phyloP scores from a whole-genome alignment of 768 basidiomycete species.

The Termitomyces sp. region DNA sequence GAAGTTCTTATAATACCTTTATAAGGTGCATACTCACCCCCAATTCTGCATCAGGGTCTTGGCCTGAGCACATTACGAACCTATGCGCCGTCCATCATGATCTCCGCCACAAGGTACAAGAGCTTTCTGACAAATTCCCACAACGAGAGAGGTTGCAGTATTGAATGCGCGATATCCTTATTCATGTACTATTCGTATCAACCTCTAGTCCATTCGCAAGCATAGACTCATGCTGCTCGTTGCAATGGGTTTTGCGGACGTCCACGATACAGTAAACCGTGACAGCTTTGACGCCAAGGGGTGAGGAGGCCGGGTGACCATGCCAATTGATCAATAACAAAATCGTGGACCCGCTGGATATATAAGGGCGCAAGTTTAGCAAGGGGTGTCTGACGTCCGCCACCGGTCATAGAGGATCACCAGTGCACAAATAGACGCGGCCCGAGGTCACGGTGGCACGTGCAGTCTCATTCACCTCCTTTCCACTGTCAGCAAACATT shows the following conservation, averaged over 20 bases:
- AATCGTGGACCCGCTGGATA: conserved; percentile 4
- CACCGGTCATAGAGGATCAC: conserved; percentile 10
- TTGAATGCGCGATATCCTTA: background rate
- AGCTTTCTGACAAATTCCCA: background rate
- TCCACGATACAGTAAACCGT: background rate
- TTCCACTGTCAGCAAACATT: conserved; percentile 1
- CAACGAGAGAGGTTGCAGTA: background rate
- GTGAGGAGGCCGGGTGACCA: conserved; percentile 11
- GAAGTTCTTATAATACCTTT: background rate
- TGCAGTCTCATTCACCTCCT: conserved; percentile 11
- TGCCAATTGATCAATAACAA: conserved; percentile 12
- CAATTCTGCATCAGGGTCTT: background rate
- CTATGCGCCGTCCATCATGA: background rate
- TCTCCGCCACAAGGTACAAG: background rate
- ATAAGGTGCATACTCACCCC: background rate
- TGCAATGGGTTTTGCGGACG: background rate
- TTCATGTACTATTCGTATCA: background rate
- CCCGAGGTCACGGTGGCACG: conserved; percentile 18
- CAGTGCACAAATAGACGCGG: conserved; percentile 8
- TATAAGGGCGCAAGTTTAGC: conserved; percentile 10
- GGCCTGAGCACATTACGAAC: background rate
- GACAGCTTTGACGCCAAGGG: conserved; percentile 8
- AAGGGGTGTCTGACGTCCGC: background rate
- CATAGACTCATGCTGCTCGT: background rate
- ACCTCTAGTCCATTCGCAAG: background rate